Evolutionary conservation across 108 stramenopile species (phyloP), one percentile per base, ranked within the genome.

Genomic region (Cyclotella atomus): DNA sequence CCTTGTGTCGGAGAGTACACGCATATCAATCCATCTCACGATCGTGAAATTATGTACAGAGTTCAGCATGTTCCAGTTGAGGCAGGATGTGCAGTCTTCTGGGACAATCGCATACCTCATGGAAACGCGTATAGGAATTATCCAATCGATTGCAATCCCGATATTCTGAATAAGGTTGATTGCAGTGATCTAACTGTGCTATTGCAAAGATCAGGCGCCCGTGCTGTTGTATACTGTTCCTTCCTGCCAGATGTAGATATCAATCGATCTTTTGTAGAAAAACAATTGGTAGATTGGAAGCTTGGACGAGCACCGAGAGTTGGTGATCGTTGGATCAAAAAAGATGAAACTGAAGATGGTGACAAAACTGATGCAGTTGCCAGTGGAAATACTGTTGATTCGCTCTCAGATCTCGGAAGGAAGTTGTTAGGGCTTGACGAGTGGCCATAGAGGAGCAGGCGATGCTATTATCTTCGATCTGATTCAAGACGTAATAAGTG

Each of bases 91-190:
- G 90, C 81, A 9, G 90, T 96, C 0, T 88, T 93, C 79, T 97
- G 93, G 92, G 97, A 97, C 62, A 91, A 91, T 84, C 86, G 97
- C 0, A 79, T 97, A 14, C 93, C 96, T 16, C 97, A 97, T 78
- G 93, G 85, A 10, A 97, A 96, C 81, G 80, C 93, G 0, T 87
- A 89, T 64, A 86, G 79, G 55, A 87, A 97, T 73, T 73, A 76
- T 55, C 77, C 83, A 19, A n/a, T 44, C 16, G 19, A 54, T 30
- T 21, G 21, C 25, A 27, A 29, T 46, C 7, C 15, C 14, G 46
- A 20, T 28, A 17, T n/a, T 21, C 34, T 25, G 7, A 32, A 16
- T 59, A 20, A 25, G 17, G 45, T 8, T 50, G 12, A 52, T 9
- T 10, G 32, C 52, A 33, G 17, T 8, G 6, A 23, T 23, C 21